A percentile compares a stretch with the other conserved stretches of the same genome.
Conservation (phyloP, 495 filamentous ascomycete species). For the Opeltia flavorubescens region DNA sequence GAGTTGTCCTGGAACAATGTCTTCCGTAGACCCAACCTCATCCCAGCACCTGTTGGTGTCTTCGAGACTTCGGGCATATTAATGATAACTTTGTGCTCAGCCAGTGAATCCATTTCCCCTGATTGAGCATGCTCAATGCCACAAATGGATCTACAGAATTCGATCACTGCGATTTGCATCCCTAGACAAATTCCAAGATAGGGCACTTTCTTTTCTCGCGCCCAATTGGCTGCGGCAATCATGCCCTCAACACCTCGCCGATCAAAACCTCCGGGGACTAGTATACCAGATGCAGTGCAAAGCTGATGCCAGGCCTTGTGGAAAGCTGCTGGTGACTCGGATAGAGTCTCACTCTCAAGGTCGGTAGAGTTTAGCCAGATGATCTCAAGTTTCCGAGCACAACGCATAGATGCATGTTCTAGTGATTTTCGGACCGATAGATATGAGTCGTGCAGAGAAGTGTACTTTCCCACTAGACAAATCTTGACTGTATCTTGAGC, state of each 20-base stretch:
- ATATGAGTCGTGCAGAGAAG: conserved; percentile 68
- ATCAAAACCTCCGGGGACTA: conserved; percentile 67
- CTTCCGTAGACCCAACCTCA: conserved; percentile 71
- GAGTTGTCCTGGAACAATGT: conserved; percentile 61
- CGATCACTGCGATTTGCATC: conserved; percentile 88
- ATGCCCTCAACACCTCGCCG: conserved; percentile 72
- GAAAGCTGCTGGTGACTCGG: conserved; percentile 52
- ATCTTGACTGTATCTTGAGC: conserved; percentile 59
- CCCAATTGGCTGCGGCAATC: conserved; percentile 71
- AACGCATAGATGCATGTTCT: conserved; percentile 84
- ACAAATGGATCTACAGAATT: conserved; percentile 65
- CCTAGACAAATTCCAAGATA: conserved; percentile 91
- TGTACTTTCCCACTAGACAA: conserved; percentile 87
- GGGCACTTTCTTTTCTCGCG: conserved; percentile 63
- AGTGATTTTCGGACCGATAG: conserved; percentile 68
- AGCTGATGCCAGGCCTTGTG: conserved; percentile 82
- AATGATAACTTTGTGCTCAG: conserved; percentile 53
- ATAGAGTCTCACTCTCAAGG: conserved; percentile 49
- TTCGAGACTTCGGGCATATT: conserved; percentile 85
- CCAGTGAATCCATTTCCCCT: conserved; percentile 47
- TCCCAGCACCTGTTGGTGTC: conserved; percentile 69
- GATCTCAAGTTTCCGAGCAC: conserved; percentile 62
- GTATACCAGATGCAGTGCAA: conserved; percentile 50
- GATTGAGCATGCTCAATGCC: conserved; percentile 45
- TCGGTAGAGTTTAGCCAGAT: conserved; percentile 74